Conservation (phyloP, 1,139 yeast genomes). For the Taiozyma onychis region DNA sequence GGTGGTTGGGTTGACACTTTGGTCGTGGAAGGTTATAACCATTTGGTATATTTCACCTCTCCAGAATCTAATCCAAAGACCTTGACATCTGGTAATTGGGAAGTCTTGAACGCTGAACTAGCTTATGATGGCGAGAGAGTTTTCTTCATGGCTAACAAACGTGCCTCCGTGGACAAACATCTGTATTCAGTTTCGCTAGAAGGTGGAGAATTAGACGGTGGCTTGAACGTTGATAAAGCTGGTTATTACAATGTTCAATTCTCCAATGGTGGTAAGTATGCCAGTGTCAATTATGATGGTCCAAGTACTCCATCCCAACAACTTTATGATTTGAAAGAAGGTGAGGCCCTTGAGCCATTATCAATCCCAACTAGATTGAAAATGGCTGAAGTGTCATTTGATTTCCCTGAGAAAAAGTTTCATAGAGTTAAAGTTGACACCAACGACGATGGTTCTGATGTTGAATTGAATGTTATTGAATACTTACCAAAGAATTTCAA, state of each 20-base stretch:
- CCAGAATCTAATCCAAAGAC: constrained; percentile 36
- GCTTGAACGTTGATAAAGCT: constrained; percentile 44
- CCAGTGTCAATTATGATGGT: constrained; percentile 50
- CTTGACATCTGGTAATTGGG: constrained; percentile 57
- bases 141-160: constrained; percentile 53
- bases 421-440: constrained; percentile 42
- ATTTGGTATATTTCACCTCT: constrained; percentile 56
- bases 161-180: constrained; percentile 46
- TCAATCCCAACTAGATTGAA: constrained; percentile 21
- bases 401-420: constrained; percentile 52
- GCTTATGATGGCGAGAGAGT: constrained; percentile 44
- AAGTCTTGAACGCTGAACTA: constrained; percentile 46
- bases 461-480: constrained; percentile 64
- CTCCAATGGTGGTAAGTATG: constrained; percentile 52
- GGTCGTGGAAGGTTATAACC: constrained; percentile 47
- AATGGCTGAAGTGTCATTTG: constrained; percentile 29
- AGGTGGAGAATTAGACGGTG: constrained; percentile 25
- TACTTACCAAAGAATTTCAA: constrained; percentile 69
- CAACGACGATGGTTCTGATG: constrained; percentile 27
- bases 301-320: constrained; percentile 52
- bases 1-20: constrained; percentile 66
- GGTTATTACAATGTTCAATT: constrained; percentile 59
- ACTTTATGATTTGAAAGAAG: constrained; percentile 10
- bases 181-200: constrained; percentile 37
- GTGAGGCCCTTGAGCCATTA: constrained; percentile 25